Evolutionary conservation across 345 rosid genomes (phyloP).

Genomic region (Syzygium oleosum): DNA sequence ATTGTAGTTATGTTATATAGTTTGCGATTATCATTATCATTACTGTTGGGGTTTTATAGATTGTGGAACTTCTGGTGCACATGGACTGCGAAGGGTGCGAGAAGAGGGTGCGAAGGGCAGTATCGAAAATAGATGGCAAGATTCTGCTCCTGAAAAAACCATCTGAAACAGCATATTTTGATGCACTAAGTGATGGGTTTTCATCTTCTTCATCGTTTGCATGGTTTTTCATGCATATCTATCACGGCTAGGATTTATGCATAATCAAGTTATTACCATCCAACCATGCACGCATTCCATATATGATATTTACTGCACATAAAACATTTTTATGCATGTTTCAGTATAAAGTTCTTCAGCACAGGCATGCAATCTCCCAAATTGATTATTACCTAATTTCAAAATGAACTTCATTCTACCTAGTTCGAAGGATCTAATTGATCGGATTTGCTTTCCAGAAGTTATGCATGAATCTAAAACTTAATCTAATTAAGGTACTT

Average conservation of each 20-base stretch:
- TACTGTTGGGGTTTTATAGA: slow-evolving; percentile 10
- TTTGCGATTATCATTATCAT: not conserved
- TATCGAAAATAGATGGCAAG: slow-evolving; percentile 64
- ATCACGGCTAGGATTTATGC: not conserved
- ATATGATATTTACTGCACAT: not conserved
- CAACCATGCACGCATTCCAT: not conserved
- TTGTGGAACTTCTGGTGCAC: slow-evolving; percentile 77
- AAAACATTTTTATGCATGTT: not conserved
- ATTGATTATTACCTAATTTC: not conserved
- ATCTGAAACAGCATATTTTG: not conserved
- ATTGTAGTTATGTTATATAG: not conserved
- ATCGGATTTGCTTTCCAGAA: not conserved
- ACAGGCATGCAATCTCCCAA: not conserved
- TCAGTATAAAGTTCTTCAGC: not conserved
- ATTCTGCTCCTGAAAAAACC: not conserved
- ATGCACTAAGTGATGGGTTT: not conserved
- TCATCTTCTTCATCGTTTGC: not conserved
- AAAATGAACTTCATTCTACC: not conserved
- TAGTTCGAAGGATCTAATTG: not conserved
- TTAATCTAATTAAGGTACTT: not conserved
- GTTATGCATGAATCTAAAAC: not conserved
- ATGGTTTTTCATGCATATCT: not conserved
- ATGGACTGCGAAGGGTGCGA: slow-evolving; percentile 91
- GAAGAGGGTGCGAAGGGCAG: slow-evolving; percentile 63
- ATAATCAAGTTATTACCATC: not conserved